Evolutionary conservation across 176 grass and related monocot species (phyloP).

Genomic region (Pontederia crassipes): DNA sequence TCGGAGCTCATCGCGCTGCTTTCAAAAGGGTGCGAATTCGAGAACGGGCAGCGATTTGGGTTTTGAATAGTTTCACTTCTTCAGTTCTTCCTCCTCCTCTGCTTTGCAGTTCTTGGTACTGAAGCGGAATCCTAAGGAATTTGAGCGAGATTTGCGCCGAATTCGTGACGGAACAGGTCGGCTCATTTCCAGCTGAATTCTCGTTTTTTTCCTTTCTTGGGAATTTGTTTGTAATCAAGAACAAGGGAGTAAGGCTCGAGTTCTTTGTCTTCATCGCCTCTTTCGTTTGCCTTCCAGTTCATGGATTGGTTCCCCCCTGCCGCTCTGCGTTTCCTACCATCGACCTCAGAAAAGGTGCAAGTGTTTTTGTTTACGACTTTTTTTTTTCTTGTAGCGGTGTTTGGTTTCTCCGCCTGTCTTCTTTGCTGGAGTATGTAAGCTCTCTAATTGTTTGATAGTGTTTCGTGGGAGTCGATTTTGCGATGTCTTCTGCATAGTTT

Average conservation of each 20-base stretch:
- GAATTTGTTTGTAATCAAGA: background rate
- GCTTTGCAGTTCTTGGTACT: too few relatives aligned
- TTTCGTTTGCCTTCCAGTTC: background rate
- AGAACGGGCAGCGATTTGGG: too few relatives aligned
- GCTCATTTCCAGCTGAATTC: too few relatives aligned
- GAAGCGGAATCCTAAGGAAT: too few relatives aligned
- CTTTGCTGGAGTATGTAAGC: background rate
- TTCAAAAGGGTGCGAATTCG: too few relatives aligned
- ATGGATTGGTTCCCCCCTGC: conserved; percentile 17
- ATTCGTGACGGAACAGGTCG: too few relatives aligned
- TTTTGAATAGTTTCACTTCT: too few relatives aligned
- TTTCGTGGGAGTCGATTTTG: background rate
- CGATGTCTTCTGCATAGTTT: background rate
- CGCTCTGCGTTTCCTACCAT: conserved; percentile 5
- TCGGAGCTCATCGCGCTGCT: background rate
- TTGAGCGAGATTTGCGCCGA: too few relatives aligned
- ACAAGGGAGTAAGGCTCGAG: background rate
- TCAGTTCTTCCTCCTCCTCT: too few relatives aligned
- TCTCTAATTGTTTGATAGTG: background rate
- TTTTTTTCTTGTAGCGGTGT: background rate
- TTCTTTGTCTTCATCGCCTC: background rate
- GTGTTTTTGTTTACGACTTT: background rate
- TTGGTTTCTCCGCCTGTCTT: background rate
- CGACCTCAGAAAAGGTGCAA: conserved; percentile 32
- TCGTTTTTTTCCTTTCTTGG: too few relatives aligned